Base-by-base conservation (phyloP, 73 alveolate genomes). In the Tetrahymena elliotti region DNA sequence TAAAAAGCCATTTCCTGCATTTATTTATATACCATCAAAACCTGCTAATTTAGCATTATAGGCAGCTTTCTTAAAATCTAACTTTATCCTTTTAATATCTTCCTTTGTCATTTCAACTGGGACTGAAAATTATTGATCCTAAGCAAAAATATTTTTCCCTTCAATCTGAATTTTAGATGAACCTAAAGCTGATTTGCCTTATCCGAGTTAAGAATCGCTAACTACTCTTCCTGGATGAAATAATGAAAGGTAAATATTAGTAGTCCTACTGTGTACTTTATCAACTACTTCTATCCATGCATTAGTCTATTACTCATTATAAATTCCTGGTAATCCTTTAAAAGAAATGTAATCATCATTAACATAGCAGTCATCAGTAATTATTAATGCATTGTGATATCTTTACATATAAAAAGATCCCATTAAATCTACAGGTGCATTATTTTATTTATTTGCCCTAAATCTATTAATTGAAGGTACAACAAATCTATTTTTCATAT, bases 11-110 rank as follows among this genome's bases (percentile, higher is more conserved):
- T 98, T 97, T 35, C 97, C 98, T 16, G 97, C 99, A 54, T 97
- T 97, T 12, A 98, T 52, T 97, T 98, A 98, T n/a, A 98, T 96
- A 35, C 99, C 99, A 98, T 98, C 99, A 88, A 97, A 98, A 38
- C 99, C 99, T 2, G 99, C 99, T 92, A 83, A 96, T 94, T 98
- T 95, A 2, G 98, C 99, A 38, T 98, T 95, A 47, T 93, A 92
- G 16, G 99, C 99, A 6, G 98, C 98, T 33, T 93, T 95, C 52
- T 94, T 96, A 94, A 95, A 98, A 83, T 97, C 97, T 35, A 97
- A 41, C 7, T 97, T 95, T 15, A 97, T 88, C 20, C 93, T 53
- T 94, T 98, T 93, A 6, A 98, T 96, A 37, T 98, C 99, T 33
- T 52, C 96, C 15, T 47, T 92, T 33, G 96, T 94, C 95, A 94